Evolutionary conservation across 2,329 filamentous ascomycete species (phyloP).

Genomic region (Anisogramma anomala): DNA sequence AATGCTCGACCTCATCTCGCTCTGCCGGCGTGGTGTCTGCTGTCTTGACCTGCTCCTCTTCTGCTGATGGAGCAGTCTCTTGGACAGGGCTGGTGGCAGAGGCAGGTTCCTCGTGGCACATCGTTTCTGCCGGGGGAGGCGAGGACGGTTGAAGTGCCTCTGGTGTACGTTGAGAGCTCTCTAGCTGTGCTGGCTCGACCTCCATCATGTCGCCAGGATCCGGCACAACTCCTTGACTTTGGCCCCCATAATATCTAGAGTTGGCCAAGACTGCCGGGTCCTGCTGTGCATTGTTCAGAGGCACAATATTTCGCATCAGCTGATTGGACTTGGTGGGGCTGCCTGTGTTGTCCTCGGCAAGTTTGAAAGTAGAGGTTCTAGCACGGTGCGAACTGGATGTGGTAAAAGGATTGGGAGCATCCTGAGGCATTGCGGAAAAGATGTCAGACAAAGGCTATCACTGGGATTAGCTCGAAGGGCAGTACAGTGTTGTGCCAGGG

Average conservation of each 20-base stretch:
- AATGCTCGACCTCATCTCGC: slow-evolving; percentile 9
- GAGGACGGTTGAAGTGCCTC: neutral
- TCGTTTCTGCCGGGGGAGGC: slow-evolving; percentile 9
- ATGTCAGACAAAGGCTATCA: slow-evolving; percentile 47
- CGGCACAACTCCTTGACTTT: slow-evolving; percentile 39
- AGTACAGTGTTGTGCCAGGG: neutral
- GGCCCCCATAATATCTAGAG: slow-evolving; percentile 63
- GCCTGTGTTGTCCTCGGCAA: slow-evolving; percentile 39
- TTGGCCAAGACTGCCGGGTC: slow-evolving; percentile 36
- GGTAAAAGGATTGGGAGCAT: slow-evolving; percentile 42
- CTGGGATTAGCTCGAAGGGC: slow-evolving; percentile 19
- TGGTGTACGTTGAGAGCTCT: neutral
- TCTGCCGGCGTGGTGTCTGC: slow-evolving; percentile 8
- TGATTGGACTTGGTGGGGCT: slow-evolving; percentile 23
- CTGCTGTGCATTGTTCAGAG: slow-evolving; percentile 23
- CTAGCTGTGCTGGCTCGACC: slow-evolving; percentile 6
- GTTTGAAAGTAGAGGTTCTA: slow-evolving; percentile 46
- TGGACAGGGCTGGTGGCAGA: slow-evolving; percentile 24
- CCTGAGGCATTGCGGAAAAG: slow-evolving; percentile 44
- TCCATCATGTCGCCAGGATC: slow-evolving; percentile 16
- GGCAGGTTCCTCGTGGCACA: slow-evolving; percentile 16
- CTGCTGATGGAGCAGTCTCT: slow-evolving; percentile 31
- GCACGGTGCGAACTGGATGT: slow-evolving; percentile 35
- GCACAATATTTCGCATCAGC: slow-evolving; percentile 21
- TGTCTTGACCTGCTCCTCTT: slow-evolving; percentile 31